phyloP scores from a whole-genome alignment of 345 rosid species.

The Populus davidiana region DNA sequence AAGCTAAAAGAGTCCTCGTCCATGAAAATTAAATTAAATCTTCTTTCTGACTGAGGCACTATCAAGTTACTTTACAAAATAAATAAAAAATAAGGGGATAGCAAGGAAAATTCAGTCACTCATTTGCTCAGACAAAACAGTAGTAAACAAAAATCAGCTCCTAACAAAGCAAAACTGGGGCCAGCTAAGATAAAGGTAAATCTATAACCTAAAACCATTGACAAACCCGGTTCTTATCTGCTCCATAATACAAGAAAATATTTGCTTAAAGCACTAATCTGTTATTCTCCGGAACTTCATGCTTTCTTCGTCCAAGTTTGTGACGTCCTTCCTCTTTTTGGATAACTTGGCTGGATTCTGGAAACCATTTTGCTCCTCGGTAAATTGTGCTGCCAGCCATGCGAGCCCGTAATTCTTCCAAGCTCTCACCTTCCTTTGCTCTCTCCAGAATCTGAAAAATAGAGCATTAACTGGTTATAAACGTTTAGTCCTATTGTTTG shows the following conservation, averaged over 20 bases:
- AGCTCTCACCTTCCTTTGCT: constrained; percentile 85
- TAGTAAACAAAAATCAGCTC: constrained; percentile 1
- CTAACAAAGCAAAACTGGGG: constrained; percentile 17
- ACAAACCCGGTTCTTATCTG: neutral
- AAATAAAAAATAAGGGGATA: neutral
- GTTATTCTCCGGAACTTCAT: constrained; percentile 53
- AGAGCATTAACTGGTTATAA: neutral
- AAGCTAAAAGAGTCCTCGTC: neutral
- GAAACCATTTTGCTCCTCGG: constrained; percentile 44
- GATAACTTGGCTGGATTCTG: constrained; percentile 43
- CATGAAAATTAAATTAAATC: neutral
- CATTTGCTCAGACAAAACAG: neutral
- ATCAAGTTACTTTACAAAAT: neutral
- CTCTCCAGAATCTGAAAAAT: constrained; percentile 67
- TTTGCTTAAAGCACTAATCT: constrained; percentile 20
- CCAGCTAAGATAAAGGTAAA: neutral
- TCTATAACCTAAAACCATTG: neutral
- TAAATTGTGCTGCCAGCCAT: constrained; percentile 73
- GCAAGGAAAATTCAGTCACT: neutral
- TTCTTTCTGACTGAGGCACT: neutral
- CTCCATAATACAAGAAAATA: neutral
- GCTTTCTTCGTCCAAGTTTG: constrained; percentile 50
- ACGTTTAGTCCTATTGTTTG: no score
- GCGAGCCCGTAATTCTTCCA: constrained; percentile 64
- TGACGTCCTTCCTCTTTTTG: constrained; percentile 59